Evolutionary conservation across 2,329 filamentous ascomycete species (phyloP).

Genomic region (Cytospora schulzeri): DNA sequence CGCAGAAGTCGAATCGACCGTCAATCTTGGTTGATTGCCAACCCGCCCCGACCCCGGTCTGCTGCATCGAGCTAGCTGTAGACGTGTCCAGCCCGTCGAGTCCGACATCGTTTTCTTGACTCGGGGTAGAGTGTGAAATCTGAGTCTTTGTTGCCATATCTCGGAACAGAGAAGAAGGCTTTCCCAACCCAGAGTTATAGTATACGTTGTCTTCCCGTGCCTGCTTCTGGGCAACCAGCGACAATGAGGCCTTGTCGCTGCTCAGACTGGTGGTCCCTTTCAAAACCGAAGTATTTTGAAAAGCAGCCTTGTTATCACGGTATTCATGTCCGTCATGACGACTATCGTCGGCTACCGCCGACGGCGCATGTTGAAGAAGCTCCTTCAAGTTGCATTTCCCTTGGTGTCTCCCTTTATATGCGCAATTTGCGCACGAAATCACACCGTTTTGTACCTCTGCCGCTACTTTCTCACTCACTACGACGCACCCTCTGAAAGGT

Average conservation of each 20-base stretch:
- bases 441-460: neutral
- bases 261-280: neutral
- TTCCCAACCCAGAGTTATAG: neutral
- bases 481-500: conserved; percentile 9
- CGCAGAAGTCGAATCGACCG: conserved; percentile 2
- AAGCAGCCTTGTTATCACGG: no score
- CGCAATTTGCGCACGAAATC: conserved; percentile 19
- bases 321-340: neutral
- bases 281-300: neutral
- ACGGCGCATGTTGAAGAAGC: neutral
- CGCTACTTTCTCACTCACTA: conserved; percentile 1
- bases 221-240: neutral
- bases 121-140: neutral
- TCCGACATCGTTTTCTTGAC: neutral
- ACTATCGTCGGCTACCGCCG: neutral
- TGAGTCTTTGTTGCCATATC: neutral
- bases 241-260: neutral
- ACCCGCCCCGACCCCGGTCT: neutral
- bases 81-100: neutral
- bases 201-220: neutral
- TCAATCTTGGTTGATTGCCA: neutral
- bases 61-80: neutral
- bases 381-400: neutral
- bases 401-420: neutral
- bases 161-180: neutral